Evolutionary conservation across 106 monocot species (phyloP), one percentile per base, ranked within the genome.

Genomic region (Dioscorea alata): DNA sequence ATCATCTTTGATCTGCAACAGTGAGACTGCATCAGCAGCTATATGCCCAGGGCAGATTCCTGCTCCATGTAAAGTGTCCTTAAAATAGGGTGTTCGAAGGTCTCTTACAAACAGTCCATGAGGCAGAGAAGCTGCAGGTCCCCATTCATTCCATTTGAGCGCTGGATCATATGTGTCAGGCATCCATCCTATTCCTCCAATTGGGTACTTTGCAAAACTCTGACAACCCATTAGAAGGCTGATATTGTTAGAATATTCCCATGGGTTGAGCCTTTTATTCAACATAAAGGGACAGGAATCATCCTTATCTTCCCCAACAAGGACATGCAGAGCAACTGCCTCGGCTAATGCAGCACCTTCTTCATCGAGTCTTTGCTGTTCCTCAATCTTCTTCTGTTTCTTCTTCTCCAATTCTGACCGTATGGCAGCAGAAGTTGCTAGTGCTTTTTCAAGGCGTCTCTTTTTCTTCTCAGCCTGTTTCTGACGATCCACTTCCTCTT

Each of bases 401-500:
- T 97, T 97, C 76, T 86, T 92, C 75, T 97, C 97, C 19, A 97
- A 65, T 74, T 97, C 97, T 22, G 81, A 85, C 2, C 89, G 71
- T 62, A 97, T 86, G 48, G 97, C 97, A 21, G 92, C 92, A 59
- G 97, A 97, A 53, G 80, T 85, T 13, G 97, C 97, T 23, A 97
- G 79, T 35, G 97, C 97, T 79, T 97, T 97, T 59, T 97, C 92
- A 49, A 97, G 69, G 48, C 97, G 89, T 56, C 92, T 80, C 78
- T 75, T 87, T 68, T 92, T 97, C 83, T 86, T 97, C 72, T 97
- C 92, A n/a, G 92, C 89, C 74, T 97, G 96, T 63, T 97, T 97
- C 63, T 86, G 86, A 23, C 89, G 89, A 52, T 92, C 92, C 25
- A 77, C 50, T 60, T 87, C 97, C 71, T 83, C 89, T 63, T 89